Base-by-base conservation (phyloP, 2,329 filamentous ascomycete species). In the Fusarium setosum region DNA sequence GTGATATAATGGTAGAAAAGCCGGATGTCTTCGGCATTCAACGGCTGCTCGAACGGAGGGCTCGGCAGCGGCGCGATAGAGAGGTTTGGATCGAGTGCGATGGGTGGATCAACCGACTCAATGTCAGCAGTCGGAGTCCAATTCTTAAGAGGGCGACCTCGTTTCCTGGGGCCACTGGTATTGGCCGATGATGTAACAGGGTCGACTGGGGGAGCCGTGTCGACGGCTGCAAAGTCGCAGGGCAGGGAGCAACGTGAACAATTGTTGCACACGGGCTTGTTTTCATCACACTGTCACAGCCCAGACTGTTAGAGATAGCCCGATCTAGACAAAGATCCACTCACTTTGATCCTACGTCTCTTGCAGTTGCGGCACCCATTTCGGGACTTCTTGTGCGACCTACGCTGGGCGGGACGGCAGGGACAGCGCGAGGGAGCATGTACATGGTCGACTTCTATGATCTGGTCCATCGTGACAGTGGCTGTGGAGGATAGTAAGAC, bases 351-450 rank as follows among this genome's bases (percentile, higher is more conserved):
- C 24, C 54, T 42, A 21, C 54, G 44, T 17, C 26, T 35, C 45
- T 56, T 56, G 21, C 45, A 56, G 21, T 29, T 56, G 21, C 44
- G 44, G 20, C 54, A 56, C n/a, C 45, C 54, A 31, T 50, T 49
- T 10, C 54, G 34, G n/a, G 54, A 56, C 38, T 56, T 56, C 37
- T 50, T 56, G 13, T 56, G 54, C n/a, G 54, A 41, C 35, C 29
- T 42, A 4, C 45, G 54, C 15, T 41, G 44, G 1, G 37, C 21
- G 24, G 45, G 54, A n/a, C 54, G 45, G 29, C 37, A 56, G 13
- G 35, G 35, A n/a, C 54, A 56, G n/a, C 54, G 54, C 4, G 54
- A 56, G 18, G 38, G 32, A 18, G 35, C 17, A 21, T 56, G 53
- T 6, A 18, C 17, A 21, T 56, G 37, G 18, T 50, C 54, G 24